Evolutionary conservation across 495 filamentous ascomycete species (phyloP).

Genomic region (Astrocystis sublimbata): DNA sequence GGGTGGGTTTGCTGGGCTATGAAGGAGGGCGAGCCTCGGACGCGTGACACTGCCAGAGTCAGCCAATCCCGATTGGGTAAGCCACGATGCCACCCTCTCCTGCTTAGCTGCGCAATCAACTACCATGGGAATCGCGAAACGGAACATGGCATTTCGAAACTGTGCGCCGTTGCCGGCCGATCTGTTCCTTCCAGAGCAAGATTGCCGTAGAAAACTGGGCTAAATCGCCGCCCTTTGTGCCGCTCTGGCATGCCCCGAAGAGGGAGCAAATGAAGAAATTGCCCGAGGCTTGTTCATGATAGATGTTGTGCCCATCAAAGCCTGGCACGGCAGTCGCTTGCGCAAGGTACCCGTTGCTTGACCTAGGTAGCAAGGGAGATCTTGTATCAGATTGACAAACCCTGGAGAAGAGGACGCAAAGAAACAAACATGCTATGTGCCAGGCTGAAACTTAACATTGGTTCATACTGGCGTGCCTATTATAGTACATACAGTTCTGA

Average conservation of each 20-base stretch:
- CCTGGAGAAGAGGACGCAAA: background rate
- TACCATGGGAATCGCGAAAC: slow-evolving; percentile 28
- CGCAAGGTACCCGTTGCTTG: slow-evolving; percentile 25
- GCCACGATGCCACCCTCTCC: slow-evolving; percentile 33
- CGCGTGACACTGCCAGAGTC: slow-evolving; percentile 36
- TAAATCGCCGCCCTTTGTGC: slow-evolving; percentile 23
- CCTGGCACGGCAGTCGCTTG: slow-evolving; percentile 23
- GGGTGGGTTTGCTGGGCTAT: slow-evolving; percentile 27
- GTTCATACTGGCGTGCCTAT: background rate
- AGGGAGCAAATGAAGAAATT: background rate
- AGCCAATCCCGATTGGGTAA: slow-evolving; percentile 38
- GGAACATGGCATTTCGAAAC: slow-evolving; percentile 19
- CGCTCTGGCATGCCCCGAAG: slow-evolving; percentile 9
- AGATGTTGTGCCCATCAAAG: background rate
- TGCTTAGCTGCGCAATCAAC: slow-evolving; percentile 22
- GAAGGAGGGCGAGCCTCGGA: slow-evolving; percentile 32
- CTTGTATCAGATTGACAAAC: slow-evolving; percentile 12
- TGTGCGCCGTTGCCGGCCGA: slow-evolving; percentile 15
- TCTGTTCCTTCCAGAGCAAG: slow-evolving; percentile 2
- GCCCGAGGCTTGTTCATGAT: background rate
- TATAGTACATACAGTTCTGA: background rate
- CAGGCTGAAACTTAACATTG: background rate
- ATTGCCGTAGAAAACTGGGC: background rate
- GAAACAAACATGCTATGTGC: background rate
- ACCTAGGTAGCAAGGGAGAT: slow-evolving; percentile 15